These are phyloP conservation scores for Tuber umbilicatum DNA, from an alignment of 495 filamentous ascomycete genomes.

Conservation along the genomic window DNA sequence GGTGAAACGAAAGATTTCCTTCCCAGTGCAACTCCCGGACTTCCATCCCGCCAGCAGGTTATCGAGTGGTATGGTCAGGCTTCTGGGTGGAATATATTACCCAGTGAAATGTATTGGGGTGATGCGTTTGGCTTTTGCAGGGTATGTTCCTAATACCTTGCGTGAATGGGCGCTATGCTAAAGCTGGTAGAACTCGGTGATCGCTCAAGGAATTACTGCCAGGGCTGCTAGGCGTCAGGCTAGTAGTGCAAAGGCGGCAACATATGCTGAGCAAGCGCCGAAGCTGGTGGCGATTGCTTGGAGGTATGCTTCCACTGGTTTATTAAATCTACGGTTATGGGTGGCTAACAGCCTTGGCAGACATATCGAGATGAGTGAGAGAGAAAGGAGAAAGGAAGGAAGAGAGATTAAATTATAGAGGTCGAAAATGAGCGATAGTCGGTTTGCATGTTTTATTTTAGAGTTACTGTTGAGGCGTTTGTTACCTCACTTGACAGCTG, in stretches of 20 bases:
- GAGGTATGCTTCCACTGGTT: conserved; percentile 43
- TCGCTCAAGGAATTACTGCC: conserved; percentile 92
- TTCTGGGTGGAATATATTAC: conserved; percentile 58
- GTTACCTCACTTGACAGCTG: background rate
- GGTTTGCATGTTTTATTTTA: background rate
- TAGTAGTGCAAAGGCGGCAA: conserved; percentile 70
- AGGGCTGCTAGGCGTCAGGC: conserved; percentile 78
- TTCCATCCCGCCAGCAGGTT: conserved; percentile 66
- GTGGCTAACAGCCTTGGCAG: background rate
- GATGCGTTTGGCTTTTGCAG: conserved; percentile 55
- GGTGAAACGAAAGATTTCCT: conserved; percentile 52
- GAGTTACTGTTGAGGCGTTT: background rate
- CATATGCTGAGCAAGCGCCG: conserved; percentile 59
- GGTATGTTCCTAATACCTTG: conserved; percentile 3
- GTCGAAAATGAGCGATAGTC: background rate
- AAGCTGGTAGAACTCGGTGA: conserved; percentile 54
- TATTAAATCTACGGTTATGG: background rate
- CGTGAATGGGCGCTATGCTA: conserved; percentile 5
- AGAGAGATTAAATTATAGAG: conserved; percentile 51
- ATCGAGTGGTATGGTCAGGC: conserved; percentile 69
- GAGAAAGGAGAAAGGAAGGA: conserved; percentile 28
- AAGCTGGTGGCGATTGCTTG: conserved; percentile 70
- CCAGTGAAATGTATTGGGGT: conserved; percentile 61
- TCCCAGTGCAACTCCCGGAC: conserved; percentile 57
- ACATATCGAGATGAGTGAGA: conserved; percentile 33